Base-by-base conservation (phyloP, 352 stramenopile species). In the Pythium diclinum region DNA sequence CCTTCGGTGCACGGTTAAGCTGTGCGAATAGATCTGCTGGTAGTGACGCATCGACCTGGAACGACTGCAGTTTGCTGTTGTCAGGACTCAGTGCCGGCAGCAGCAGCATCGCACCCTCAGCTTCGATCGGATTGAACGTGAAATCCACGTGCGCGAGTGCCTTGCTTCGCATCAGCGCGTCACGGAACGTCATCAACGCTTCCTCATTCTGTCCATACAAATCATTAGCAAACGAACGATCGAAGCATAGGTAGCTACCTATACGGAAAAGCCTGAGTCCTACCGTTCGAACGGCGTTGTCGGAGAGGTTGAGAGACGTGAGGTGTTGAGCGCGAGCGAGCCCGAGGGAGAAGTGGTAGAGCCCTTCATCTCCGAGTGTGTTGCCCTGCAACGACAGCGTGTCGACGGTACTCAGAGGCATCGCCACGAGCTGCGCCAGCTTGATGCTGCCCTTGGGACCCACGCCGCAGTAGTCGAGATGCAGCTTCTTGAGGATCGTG, bases 221-320 rank as follows among this genome's bases (percentile, higher is more conserved):
- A 28, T 28, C 25, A 28, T 28, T 28, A 28, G 25, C 25, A 28
- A 5, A 28, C 25, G 25, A 5, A 28, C 4, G 25, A 28, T 28
- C 4, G 25, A 28, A 28, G 25, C 25, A 28, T 28, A 28, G 25
- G 25, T 28, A 28, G 25, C 25, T 28, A 28, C 2, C 25, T 28
- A 28, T 28, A 28, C 25, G 25, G 25, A 28, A 28, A 28, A 5
- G 25, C 23, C 3, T 21, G 7, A 17, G 23, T 61, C 69, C 23
- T 72, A 88, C 85, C 49, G 91, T 84, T 28, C 83, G 83, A 54
- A 92, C 90, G 48, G 70, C 81, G 44, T 94, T 94, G 73, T 94
- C 85, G 8, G 83, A 82, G 32, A 94, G 69, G 38, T 91, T 92
- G 21, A 94, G 72, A 7, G 69, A 84, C n/a, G 63, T 71, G 17